Evolutionary conservation across 2,329 filamentous ascomycete species (phyloP).

Genomic region (Fusarium illudens): DNA sequence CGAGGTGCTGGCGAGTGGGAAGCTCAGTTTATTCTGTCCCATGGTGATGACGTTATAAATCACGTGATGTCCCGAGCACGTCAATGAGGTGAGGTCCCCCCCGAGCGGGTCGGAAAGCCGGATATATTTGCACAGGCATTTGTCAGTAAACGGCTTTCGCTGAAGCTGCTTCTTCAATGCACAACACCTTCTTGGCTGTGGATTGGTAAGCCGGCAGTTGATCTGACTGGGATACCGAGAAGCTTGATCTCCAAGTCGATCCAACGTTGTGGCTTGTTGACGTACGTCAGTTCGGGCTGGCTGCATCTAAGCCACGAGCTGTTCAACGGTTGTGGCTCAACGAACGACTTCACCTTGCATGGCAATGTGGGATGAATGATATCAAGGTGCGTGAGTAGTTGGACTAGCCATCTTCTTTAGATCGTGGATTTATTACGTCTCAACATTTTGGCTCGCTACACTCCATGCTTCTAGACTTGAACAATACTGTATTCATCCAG

Average conservation of each 20-base stretch:
- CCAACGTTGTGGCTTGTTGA: constrained; percentile 1
- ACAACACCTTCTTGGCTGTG: neutral
- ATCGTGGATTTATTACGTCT: neutral
- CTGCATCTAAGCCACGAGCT: neutral
- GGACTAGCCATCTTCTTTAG: neutral
- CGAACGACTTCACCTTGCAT: neutral
- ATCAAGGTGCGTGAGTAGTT: neutral
- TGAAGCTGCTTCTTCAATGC: neutral
- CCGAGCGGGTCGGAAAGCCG: neutral
- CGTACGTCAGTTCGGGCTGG: neutral
- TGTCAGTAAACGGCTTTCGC: neutral
- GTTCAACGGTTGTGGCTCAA: neutral
- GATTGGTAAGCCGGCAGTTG: constrained; percentile 8
- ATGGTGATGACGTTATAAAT: constrained; percentile 32
- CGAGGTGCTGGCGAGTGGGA: constrained; percentile 13
- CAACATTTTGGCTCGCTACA: neutral
- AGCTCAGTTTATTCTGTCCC: constrained; percentile 2
- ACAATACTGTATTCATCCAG: neutral
- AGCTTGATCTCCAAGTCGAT: neutral
- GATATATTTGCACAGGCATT: no score
- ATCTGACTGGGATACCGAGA: neutral
- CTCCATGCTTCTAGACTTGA: neutral
- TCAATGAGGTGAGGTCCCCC: neutral
- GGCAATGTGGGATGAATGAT: no score
- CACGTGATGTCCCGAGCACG: constrained; percentile 31